phyloP scores from a whole-genome alignment of 768 basidiomycete species.

The Auricularia cornea region DNA sequence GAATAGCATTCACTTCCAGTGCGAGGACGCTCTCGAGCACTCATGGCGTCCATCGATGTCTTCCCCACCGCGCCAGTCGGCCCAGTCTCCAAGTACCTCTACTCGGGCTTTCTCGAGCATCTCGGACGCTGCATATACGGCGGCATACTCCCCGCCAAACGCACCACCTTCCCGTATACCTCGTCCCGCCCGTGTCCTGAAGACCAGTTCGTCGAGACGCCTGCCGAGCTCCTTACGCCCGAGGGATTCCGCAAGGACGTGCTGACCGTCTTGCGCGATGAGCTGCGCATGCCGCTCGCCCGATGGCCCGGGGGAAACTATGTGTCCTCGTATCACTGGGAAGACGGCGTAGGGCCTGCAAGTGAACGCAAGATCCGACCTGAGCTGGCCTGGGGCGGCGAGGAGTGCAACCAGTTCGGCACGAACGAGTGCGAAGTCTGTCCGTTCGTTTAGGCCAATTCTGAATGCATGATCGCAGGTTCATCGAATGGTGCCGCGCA shows the following conservation, averaged over 20 bases:
- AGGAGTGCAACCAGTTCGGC: slow-evolving; percentile 55
- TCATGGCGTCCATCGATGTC: slow-evolving; percentile 13
- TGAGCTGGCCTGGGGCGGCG: slow-evolving; percentile 52
- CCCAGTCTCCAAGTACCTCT: slow-evolving; percentile 28
- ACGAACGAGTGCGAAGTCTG: slow-evolving; percentile 26
- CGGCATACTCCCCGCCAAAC: slow-evolving; percentile 34
- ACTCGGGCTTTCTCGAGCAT: slow-evolving; percentile 56
- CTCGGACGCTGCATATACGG: slow-evolving; percentile 50
- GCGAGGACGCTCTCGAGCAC: too few species aligned
- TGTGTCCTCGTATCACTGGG: slow-evolving; percentile 49
- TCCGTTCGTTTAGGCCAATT: neutral
- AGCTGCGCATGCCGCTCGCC: slow-evolving; percentile 40
- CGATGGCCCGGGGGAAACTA: slow-evolving; percentile 52
- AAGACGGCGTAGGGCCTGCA: slow-evolving; percentile 50
- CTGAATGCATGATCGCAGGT: slow-evolving; percentile 27
- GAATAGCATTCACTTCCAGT: too few species aligned
- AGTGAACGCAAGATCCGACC: slow-evolving; percentile 42
- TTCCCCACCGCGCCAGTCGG: slow-evolving; percentile 14
- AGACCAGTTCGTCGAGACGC: slow-evolving; percentile 12
- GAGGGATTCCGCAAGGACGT: slow-evolving; percentile 46
- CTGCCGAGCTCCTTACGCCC: slow-evolving; percentile 28
- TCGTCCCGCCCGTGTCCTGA: neutral
- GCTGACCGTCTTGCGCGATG: slow-evolving; percentile 34
- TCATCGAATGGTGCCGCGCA: slow-evolving; percentile 46
- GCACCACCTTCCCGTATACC: slow-evolving; percentile 2